Base-by-base conservation (phyloP, 164 flowering plant genomes). In the Tinospora cordifolia region DNA sequence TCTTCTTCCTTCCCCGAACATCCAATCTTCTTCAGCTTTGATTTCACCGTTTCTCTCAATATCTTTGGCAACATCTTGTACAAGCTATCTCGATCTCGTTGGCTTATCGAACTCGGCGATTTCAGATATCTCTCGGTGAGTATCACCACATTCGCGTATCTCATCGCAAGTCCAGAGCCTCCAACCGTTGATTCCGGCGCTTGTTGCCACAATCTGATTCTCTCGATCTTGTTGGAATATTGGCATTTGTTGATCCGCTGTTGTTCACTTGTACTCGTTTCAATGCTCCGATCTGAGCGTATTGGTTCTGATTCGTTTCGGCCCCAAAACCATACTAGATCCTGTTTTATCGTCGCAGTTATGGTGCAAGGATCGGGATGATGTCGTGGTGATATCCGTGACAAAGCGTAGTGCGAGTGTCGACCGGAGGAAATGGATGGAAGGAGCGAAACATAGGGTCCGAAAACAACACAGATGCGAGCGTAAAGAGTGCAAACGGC, bases 61-160 rank as follows among this genome's bases (percentile, higher is more conserved):
- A 78, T 71, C 21, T 69, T 81, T 2, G 98, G 90, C 59, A 92
- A 66, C 93, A 90, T 81, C 46, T 83, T 71, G 68, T 88, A 92
- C 76, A 92, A 26, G 1, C 67, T 64, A 8, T 72, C 75, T 2
- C 96, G 70, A 10, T 77, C 76, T 0, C 79, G 84, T 2, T 77
- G 80, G 8, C 73, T 74, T 0, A 87, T 75, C 9, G 72, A 17
- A 10, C 36, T 47, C 11, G 83, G 75, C 7, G 76, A 62, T 26
- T 68, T 62, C 38, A 89, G 51, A 44, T 72, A 78, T 67, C 65
- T 76, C 78, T 89, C 88, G 54, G 75, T 81, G 7, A 77, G 19
- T 0, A 83, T 30, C 11, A 93, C 85, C 54, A 91, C 82, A 57
- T 86, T 85, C 0, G 97, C 97, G 68, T 93, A 93, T 2, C 85